Evolutionary conservation across 2,329 filamentous ascomycete species (phyloP).

Genomic region (Sarocladium oryzae): DNA sequence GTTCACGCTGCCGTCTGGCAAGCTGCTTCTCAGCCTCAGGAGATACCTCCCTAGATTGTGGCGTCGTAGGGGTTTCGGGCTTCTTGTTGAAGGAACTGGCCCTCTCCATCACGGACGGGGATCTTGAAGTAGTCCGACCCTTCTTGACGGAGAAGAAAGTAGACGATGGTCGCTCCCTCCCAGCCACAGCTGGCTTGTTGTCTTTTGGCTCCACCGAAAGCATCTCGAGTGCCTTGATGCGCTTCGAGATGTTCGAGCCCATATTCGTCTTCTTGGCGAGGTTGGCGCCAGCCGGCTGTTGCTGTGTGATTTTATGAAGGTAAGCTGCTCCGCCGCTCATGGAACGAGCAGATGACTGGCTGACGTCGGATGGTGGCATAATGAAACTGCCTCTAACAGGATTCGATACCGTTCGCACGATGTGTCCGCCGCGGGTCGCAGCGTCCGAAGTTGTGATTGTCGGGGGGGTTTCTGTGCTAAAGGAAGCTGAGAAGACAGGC

Average conservation of each 20-base stretch:
- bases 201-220: constrained; percentile 43
- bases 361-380: constrained; percentile 35
- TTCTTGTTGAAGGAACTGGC: constrained; percentile 29
- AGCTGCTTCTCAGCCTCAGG: constrained; percentile 32
- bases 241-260: constrained; percentile 84
- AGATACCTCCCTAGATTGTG: constrained; percentile 40
- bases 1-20: constrained; percentile 25
- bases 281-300: constrained; percentile 34
- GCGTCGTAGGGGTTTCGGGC: constrained; percentile 18
- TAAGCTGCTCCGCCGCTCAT: constrained; percentile 49
- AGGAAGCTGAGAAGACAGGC: constrained; percentile 45
- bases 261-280: constrained; percentile 70
- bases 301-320: constrained; percentile 47
- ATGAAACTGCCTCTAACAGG: constrained; percentile 37
- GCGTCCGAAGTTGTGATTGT: not conserved
- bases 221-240: constrained; percentile 89
- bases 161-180: constrained; percentile 37
- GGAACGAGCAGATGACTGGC: constrained; percentile 42
- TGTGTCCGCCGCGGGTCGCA: constrained; percentile 15
- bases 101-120: constrained; percentile 40
- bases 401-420: constrained; percentile 43
- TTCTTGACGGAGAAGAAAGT: constrained; percentile 56
- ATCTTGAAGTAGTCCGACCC: constrained; percentile 34
- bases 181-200: constrained; percentile 11
- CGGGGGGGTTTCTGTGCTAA: constrained; percentile 1